Evolutionary conservation across 352 stramenopile species (phyloP).

Genomic region (Phytophthora tubulina): DNA sequence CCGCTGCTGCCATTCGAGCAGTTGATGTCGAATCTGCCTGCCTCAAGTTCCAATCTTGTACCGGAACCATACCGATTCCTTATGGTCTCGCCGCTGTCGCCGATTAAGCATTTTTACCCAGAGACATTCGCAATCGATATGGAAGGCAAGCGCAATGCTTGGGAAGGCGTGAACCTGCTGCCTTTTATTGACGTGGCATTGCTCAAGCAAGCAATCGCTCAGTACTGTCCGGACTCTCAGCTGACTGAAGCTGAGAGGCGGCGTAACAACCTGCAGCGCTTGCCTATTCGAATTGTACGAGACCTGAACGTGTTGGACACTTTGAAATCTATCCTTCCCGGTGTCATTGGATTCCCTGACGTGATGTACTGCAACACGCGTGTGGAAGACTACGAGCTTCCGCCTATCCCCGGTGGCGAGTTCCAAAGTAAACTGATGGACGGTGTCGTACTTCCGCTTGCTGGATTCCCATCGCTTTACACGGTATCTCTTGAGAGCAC

Average conservation of each 20-base stretch:
- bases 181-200: constrained; percentile 97
- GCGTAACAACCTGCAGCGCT: constrained; percentile 89
- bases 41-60: constrained; percentile 95
- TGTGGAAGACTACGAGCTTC: constrained; percentile 63
- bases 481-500: constrained; percentile 63
- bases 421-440: constrained; percentile 84
- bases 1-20: constrained; percentile 98
- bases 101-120: constrained; percentile 97
- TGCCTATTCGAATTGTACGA: constrained; percentile 86
- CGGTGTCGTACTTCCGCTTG: constrained; percentile 73
- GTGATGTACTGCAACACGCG: constrained; percentile 74
- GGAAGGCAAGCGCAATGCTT: constrained; percentile 95
- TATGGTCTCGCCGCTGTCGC: constrained; percentile 96
- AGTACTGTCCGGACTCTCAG: constrained; percentile 91
- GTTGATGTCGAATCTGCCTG: constrained; percentile 97
- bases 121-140: constrained; percentile 87
- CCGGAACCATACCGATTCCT: constrained; percentile 94
- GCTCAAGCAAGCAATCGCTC: constrained; percentile 92
- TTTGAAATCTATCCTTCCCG: constrained; percentile 71
- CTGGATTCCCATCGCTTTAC: constrained; percentile 84
- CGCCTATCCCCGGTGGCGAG: constrained; percentile 60
- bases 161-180: constrained; percentile 99
- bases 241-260: constrained; percentile 91
- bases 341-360: constrained; percentile 71
- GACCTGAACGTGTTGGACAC: constrained; percentile 82